Evolutionary conservation across 176 grass and related monocot species (phyloP), one percentile per base, ranked within the genome.

Genomic region (Carex parvula): DNA sequence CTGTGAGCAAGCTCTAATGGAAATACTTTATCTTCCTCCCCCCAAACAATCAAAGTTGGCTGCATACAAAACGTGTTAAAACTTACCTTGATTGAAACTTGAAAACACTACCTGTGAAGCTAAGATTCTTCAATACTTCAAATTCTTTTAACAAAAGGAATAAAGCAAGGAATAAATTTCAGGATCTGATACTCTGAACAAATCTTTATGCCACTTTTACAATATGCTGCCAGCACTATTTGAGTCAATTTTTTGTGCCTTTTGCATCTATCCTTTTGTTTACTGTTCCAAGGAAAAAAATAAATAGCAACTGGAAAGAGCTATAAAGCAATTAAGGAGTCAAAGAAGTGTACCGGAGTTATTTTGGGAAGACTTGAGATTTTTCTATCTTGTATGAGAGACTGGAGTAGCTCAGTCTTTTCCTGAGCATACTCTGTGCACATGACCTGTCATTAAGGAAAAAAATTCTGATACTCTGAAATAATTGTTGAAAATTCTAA

Each of bases 1-100:
- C 96, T 91, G 62, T 93, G 83, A 76, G 89, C 96, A 84, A 99
- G 64, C 70, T 99, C 96, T 86, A 99, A 82, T 33, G 96, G 96
- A 87, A 99, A 95, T 66, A 99, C 90, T 44, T 60, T 79, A 73
- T 99, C 96, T 82, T 91, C 75, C 85, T 95, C 93, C 4, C 96
- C 96, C 93, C 93, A 95, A 59, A 93, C 14, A 84, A 99, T 90
- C 81, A 94, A 84, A 2, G 91, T 89, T 18, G 78, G 88, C 93
- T 93, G 89, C 81, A 89, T 74, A 50, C 9, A 83, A 16, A 14
- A 83, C 8, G 6, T 8, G 13, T 48, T 68, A 50, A 70, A 56
- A 77, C 50, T 65, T 18, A 60, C 60, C 60, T 61, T 74, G 13
- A 53, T 16, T 57, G 59, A 44, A 44, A 44, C 24, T 16, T 57